phyloP scores from a whole-genome alignment of 1,284 basidiomycete species.

The Rhodofomes roseus region DNA sequence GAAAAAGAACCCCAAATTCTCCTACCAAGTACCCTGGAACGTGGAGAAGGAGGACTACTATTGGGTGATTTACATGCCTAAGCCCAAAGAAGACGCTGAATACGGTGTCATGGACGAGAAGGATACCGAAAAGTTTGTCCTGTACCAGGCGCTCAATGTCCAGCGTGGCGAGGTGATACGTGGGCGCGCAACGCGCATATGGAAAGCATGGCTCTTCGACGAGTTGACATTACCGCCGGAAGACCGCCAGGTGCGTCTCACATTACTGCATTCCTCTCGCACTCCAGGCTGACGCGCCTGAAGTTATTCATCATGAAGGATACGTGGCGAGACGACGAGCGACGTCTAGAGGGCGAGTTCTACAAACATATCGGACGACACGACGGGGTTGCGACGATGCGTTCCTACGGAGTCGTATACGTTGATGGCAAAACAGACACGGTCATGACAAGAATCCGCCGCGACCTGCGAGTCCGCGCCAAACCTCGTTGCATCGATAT shows the following conservation, averaged over 20 bases:
- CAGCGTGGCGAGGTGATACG: neutral
- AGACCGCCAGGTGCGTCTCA: slow-evolving; percentile 3
- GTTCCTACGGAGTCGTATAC: slow-evolving; percentile 3
- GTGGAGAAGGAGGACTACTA: too few species aligned
- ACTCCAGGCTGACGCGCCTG: neutral
- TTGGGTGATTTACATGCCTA: too few species aligned
- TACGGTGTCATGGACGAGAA: neutral
- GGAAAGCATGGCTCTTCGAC: slow-evolving; percentile 9
- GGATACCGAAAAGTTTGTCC: slow-evolving; percentile 4
- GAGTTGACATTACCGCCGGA: slow-evolving; percentile 4
- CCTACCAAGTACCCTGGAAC: too few species aligned
- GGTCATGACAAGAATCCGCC: neutral
- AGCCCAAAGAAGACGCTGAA: too few species aligned
- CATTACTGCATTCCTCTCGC: neutral
- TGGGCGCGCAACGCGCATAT: neutral
- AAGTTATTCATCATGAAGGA: slow-evolving; percentile 10
- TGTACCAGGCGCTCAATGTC: neutral
- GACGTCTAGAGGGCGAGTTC: slow-evolving; percentile 6
- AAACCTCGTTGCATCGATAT: neutral
- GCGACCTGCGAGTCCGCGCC: neutral
- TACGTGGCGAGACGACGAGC: slow-evolving; percentile 9
- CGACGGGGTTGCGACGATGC: slow-evolving; percentile 5
- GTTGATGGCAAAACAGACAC: slow-evolving; percentile 1
- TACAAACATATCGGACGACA: slow-evolving; percentile 2
- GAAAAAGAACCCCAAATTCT: too few species aligned